Evolutionary conservation across 148 eudicot genomes (phyloP).

Genomic region (Vaccinium macrocarpon): DNA sequence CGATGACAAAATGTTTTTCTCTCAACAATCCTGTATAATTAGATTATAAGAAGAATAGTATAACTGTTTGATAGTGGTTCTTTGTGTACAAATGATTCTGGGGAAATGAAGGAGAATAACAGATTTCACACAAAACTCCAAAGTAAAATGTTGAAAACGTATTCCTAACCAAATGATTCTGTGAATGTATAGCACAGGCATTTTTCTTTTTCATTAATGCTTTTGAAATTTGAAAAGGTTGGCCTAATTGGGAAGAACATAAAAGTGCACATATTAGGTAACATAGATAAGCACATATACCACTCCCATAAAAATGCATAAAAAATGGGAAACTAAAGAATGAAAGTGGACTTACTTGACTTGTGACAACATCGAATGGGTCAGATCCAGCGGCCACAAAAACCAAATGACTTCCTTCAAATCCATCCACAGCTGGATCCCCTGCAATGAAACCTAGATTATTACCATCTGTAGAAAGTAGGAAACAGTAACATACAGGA

Average conservation of each 20-base stretch:
- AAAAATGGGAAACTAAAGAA: not conserved
- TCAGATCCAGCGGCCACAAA: slow-evolving; percentile 78
- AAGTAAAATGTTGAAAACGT: not conserved
- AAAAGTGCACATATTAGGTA: not conserved
- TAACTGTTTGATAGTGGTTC: not conserved
- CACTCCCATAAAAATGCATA: not conserved
- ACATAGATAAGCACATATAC: not conserved
- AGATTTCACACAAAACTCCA: not conserved
- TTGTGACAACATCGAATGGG: slow-evolving; percentile 70
- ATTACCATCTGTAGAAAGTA: not conserved
- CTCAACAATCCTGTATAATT: slow-evolving; percentile 62
- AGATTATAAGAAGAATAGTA: not conserved
- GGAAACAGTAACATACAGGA: too few species aligned
- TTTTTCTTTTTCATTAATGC: not conserved
- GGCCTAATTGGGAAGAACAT: not conserved
- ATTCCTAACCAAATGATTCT: not conserved
- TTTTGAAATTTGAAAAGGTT: not conserved
- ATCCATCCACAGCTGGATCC: slow-evolving; percentile 68
- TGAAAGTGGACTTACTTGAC: slow-evolving; percentile 58
- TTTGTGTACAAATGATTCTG: not conserved
- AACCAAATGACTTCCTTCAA: slow-evolving; percentile 75
- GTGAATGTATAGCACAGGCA: not conserved
- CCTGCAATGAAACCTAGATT: slow-evolving; percentile 37
- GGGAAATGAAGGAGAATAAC: not conserved
- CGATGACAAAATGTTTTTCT: slow-evolving; percentile 77